Base-by-base conservation (phyloP, 164 flowering plant genomes). In the Buxus sempervirens region DNA sequence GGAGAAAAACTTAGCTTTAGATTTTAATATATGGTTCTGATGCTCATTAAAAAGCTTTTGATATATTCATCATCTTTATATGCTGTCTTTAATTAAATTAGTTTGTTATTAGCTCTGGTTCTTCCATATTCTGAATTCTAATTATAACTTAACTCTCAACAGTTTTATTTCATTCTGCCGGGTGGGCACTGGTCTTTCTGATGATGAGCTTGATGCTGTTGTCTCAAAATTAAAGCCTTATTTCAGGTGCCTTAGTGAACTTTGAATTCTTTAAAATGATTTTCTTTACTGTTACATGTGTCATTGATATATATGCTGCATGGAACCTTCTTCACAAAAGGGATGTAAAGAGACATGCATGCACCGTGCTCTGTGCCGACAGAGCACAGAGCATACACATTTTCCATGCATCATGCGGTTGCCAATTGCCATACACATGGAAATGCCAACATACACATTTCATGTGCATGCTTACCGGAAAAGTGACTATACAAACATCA, bases 181-280 rank as follows among this genome's bases (percentile, higher is more conserved):
- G 78, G 96, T 95, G 63, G 98, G 99, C 64, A 84, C 97, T 60
- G 98, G 99, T 54, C 91, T 95, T 24, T 84, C 98, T 69, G 96
- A 92, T 78, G 97, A 90, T 57, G 98, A 95, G 76, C 90, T 89
- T 55, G 86, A 89, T 77, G 77, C 87, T 67, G 79, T 95, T 66
- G 83, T 89, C 22, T 79, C 85, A n/a, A 92, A 89, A 76, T 80
- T 95, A 76, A 89, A 89, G 79, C 98, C 98, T 69, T 88, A 85
- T 84, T 88, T 95, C 70, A 88, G 91, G 97, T 89, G 81, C 57
- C 27, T 24, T 2, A 19, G 20, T 26, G 8, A 24, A 6, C 0
- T 27, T 60, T 68, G n/a, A 36, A 20, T 14, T 14, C 24, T 51
- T 64, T 51, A 10, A 21, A 22, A 22, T 1, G 25, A n/a, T 28